Percentiles rank a stretch among this genome's conserved stretches.
Conservation (phyloP, 106 monocot species). For the Posidonia australis region DNA sequence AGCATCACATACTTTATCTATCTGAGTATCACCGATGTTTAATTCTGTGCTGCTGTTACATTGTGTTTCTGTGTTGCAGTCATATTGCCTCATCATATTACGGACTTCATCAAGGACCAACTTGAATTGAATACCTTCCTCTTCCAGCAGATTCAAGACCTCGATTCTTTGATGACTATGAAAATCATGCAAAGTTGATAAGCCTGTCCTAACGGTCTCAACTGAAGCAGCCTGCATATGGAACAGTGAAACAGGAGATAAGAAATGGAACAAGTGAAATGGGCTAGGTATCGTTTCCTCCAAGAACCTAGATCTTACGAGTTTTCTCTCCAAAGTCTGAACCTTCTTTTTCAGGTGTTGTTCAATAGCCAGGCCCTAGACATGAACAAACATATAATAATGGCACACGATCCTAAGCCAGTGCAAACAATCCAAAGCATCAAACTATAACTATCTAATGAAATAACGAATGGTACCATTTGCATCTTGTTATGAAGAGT, state of each 20-base stretch:
- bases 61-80: slow-evolving; percentile 22
- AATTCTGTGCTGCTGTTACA: slow-evolving; percentile 23
- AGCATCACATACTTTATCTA: slow-evolving; percentile 1
- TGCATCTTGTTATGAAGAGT: slow-evolving; percentile 68
- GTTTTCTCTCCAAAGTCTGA: slow-evolving; percentile 45
- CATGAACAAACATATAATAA: neutral
- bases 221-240: slow-evolving; percentile 39
- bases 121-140: slow-evolving; percentile 37
- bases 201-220: slow-evolving; percentile 28
- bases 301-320: slow-evolving; percentile 25
- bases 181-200: slow-evolving; percentile 42
- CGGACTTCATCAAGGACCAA: slow-evolving; percentile 32
- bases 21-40: slow-evolving; percentile 5
- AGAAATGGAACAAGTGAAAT: neutral
- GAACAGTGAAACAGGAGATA: slow-evolving; percentile 13
- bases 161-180: slow-evolving; percentile 38
- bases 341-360: slow-evolving; percentile 68
- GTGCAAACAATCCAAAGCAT: neutral
- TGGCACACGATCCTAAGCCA: neutral
- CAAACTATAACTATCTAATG: neutral
- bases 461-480: slow-evolving; percentile 71
- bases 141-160: slow-evolving; percentile 55
- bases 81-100: slow-evolving; percentile 26
- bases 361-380: slow-evolving; percentile 83
- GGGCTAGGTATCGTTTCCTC: neutral